Conservation (phyloP, 306 rosid species). For the peach (Prunus persica) region Prunus_persica_NCBIv2 NC_034013.1:13305001-13305500, state of each 20-base stretch:
- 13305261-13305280: constrained; percentile 3
- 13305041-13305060: constrained; percentile 40
- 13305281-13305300: constrained; percentile 29
- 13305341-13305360: neutral
- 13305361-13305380: neutral
- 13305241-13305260: constrained; percentile 12
- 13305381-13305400: neutral
- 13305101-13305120: neutral
- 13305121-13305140: neutral
- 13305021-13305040: constrained; percentile 39
- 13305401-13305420: neutral
- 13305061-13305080: neutral
- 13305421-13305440: neutral
- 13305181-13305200: constrained; percentile 35
- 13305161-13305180: constrained; percentile 41
- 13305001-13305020: constrained; percentile 32
- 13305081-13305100: neutral
- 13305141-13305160: constrained; percentile 20
- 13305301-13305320: neutral
- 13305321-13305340: neutral
- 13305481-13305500: too few relatives aligned
- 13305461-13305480: too few relatives aligned
- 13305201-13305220: constrained; percentile 35
- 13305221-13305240: constrained; percentile 43
- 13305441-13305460: too few relatives aligned